Evolutionary conservation across 192 early-diverging fungal genomes (phyloP).

Genomic region (Cetraspora pellucida): DNA sequence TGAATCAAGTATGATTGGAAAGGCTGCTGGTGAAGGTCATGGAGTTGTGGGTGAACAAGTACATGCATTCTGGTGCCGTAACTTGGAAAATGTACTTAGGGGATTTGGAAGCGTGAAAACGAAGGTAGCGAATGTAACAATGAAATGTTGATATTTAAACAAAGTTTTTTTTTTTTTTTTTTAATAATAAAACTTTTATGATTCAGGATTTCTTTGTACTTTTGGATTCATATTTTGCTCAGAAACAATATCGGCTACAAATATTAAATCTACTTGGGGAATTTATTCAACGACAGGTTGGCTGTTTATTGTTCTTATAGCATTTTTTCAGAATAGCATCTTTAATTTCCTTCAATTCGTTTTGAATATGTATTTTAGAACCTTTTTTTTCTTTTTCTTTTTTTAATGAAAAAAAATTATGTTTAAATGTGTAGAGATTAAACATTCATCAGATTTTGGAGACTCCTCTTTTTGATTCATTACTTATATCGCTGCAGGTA

Average conservation of each 20-base stretch:
- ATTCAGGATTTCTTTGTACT: slow-evolving; percentile 21
- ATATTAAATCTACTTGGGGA: slow-evolving; percentile 7
- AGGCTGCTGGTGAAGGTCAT: slow-evolving; percentile 17
- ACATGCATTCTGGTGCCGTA: slow-evolving; percentile 18
- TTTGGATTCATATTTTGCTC: slow-evolving; percentile 25
- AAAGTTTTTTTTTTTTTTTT: slow-evolving; percentile 8
- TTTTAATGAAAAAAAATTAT: background rate
- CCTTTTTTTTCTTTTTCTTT: background rate
- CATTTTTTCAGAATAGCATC: background rate
- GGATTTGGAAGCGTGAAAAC: slow-evolving; percentile 26
- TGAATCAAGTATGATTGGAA: slow-evolving; percentile 9
- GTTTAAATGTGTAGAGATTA: background rate
- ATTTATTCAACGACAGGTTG: slow-evolving; percentile 21
- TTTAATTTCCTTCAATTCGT: background rate
- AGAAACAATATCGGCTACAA: slow-evolving; percentile 12
- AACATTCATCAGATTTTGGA: slow-evolving; percentile 28
- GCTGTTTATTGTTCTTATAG: too few species aligned
- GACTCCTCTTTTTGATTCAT: slow-evolving; percentile 22
- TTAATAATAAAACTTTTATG: too few species aligned
- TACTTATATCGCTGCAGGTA: slow-evolving; percentile 29
- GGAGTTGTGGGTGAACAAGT: slow-evolving; percentile 15
- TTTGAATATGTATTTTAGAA: background rate
- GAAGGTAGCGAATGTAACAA: slow-evolving; percentile 9
- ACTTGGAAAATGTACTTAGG: slow-evolving; percentile 20
- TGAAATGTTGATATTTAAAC: background rate